Percentiles rank a stretch among this genome's conserved stretches.
phyloP scores from a whole-genome alignment of 768 basidiomycete genomes.

The Rubroboletus pulcherrimus region DNA sequence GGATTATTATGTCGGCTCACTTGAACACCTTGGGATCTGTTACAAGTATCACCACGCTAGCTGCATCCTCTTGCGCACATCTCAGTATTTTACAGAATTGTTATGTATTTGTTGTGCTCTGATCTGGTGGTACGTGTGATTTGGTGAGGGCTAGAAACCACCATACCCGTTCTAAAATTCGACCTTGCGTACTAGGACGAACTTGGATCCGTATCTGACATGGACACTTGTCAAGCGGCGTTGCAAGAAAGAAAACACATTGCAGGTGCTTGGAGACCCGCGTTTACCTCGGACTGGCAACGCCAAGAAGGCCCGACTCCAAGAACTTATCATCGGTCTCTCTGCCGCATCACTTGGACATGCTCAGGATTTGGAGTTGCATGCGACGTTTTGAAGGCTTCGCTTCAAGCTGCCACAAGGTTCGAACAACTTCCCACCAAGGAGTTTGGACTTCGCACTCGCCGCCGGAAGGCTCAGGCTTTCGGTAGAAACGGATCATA shows the following conservation, averaged over 20 bases:
- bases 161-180: neutral
- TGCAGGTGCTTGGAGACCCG: neutral
- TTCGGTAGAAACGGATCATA: neutral
- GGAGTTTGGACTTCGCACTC: too few relatives aligned
- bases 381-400: neutral
- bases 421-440: neutral
- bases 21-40: slow-evolving; percentile 11
- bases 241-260: too few relatives aligned
- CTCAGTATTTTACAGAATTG: slow-evolving; percentile 25
- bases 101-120: slow-evolving; percentile 17
- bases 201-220: too few relatives aligned
- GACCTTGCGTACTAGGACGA: neutral
- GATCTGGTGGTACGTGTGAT: neutral
- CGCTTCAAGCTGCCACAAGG: neutral
- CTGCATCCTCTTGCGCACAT: slow-evolving; percentile 18
- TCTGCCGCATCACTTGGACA: neutral
- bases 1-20: neutral
- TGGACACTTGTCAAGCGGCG: too few relatives aligned
- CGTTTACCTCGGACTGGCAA: neutral
- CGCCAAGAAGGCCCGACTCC: neutral
- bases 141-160: neutral
- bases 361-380: too few relatives aligned
- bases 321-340: neutral
- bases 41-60: slow-evolving; percentile 11
- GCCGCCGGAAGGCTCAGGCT: neutral